Conservation (phyloP, 345 rosid genomes). For the Draba incana region DNA sequence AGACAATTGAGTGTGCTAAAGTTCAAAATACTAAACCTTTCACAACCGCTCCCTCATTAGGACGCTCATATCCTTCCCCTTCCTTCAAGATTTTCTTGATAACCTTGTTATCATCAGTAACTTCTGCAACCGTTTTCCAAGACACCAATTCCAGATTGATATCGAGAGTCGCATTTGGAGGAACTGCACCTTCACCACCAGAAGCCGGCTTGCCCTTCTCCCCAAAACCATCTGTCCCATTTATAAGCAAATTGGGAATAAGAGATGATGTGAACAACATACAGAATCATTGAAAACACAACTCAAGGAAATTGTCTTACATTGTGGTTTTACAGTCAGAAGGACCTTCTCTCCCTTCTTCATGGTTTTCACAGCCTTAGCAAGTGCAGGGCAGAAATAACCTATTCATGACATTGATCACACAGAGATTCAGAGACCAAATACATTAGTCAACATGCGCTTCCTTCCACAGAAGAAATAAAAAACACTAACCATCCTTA, state of each 20-base stretch:
- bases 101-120: slow-evolving; percentile 84
- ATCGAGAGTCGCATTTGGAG: slow-evolving; percentile 71
- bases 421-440: not conserved
- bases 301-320: slow-evolving; percentile 12
- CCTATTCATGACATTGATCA: slow-evolving; percentile 45
- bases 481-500: slow-evolving; percentile 57
- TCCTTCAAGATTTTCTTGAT: slow-evolving; percentile 77
- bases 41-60: slow-evolving; percentile 81
- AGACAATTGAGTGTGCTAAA: not conserved
- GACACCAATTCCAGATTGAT: slow-evolving; percentile 74
- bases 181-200: slow-evolving; percentile 64
- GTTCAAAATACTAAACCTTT: slow-evolving; percentile 48
- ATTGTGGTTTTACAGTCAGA: slow-evolving; percentile 66
- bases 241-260: not conserved
- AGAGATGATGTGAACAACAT: not conserved
- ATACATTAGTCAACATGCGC: not conserved
- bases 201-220: slow-evolving; percentile 74
- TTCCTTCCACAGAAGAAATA: not conserved
- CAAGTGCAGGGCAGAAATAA: slow-evolving; percentile 80
- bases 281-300: not conserved
- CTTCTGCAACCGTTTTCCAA: slow-evolving; percentile 83
- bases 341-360: slow-evolving; percentile 81
- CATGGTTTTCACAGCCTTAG: slow-evolving; percentile 89
- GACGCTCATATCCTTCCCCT: slow-evolving; percentile 87
- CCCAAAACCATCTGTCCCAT: slow-evolving; percentile 82